Base-by-base conservation (phyloP, 169 alveolate species). In the Plasmodium cynomolgi region DNA sequence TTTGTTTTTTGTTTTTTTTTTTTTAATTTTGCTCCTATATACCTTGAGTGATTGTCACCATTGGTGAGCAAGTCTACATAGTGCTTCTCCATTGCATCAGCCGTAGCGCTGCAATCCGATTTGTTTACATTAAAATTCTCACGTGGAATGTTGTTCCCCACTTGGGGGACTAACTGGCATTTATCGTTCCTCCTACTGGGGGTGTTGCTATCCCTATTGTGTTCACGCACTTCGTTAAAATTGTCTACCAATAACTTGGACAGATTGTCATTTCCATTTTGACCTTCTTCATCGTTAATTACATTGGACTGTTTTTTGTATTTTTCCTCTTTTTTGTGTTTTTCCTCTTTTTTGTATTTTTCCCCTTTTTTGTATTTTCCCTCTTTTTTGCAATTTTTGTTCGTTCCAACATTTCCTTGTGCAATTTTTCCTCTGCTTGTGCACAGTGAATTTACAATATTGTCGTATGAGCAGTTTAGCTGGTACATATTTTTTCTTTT, bases 381-480 rank as follows among this genome's bases (percentile, higher is more conserved):
- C 29, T 4, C 26, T 80, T 82, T 29, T 50, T 41, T 47, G n/a
- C 29, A 17, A 29, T 26, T n/a, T 9, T 41, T 81, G 20, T n/a
- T 33, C 6, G 3, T 81, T 41, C 62, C 23, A 33, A 20, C 37
- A 56, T 33, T 31, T n/a, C 31, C 41, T n/a, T 56, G 91, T 2
- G 37, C 31, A 11, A 83, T 17, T 6, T n/a, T 31, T 17, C 71
- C 56, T 58, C 80, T 58, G 39, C 68, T 86, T 56, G n/a, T 75
- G 44, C 81, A 86, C 33, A 77, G 81, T 1, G 71, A 54, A 34
- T 86, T 86, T 7, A 86, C 79, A 20, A 75, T 86, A 7, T 77
- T n/a, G 15, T 75, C 62, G 41, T 86, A 86, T 26, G 93, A 86
- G 80, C 31, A 37, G 41, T 86, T 75, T 29, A 86, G 44, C 71